Conservation (phyloP, 306 rosid species). For the Nissolia schottii region DNA sequence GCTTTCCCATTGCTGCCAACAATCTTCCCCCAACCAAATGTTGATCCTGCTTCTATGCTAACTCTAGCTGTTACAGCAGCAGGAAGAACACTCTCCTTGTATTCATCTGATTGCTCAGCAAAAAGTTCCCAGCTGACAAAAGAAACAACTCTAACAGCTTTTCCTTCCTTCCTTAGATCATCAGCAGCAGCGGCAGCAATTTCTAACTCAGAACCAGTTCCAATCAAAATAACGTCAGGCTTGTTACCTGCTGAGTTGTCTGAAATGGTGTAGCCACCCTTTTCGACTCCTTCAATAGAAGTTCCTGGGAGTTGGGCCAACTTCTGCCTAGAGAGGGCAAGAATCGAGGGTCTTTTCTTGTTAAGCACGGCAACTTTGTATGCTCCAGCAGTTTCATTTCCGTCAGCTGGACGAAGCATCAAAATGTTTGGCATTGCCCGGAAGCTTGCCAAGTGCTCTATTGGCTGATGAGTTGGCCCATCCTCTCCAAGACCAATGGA, state of each 20-base stretch:
- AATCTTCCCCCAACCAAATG: constrained; percentile 90
- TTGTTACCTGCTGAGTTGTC: constrained; percentile 86
- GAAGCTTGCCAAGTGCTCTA: constrained; percentile 98
- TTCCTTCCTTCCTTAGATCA: constrained; percentile 87
- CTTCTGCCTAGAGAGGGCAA: constrained; percentile 97
- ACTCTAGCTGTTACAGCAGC: constrained; percentile 84
- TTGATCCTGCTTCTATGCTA: constrained; percentile 94
- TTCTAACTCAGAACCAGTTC: constrained; percentile 98
- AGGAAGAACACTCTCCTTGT: constrained; percentile 97
- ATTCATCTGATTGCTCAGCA: constrained; percentile 77
- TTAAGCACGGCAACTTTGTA: constrained; percentile 80
- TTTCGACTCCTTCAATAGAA: constrained; percentile 86
- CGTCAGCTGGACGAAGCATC: constrained; percentile 99
- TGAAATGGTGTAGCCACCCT: constrained; percentile 89
- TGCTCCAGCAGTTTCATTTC: constrained; percentile 97
- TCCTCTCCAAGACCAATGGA: constrained; percentile 99
- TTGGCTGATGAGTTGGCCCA: constrained; percentile 98
- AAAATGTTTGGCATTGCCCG: constrained; percentile 94
- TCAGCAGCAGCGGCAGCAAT: constrained; percentile 84
- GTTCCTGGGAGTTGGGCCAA: constrained; percentile 76
- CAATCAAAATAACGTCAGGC: constrained; percentile 87
- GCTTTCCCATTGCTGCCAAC: constrained; percentile 88
- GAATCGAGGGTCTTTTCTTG: constrained; percentile 85
- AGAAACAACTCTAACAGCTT: constrained; percentile 90
- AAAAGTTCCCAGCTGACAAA: constrained; percentile 94